Evolutionary conservation across 441 rosid genomes (phyloP).

Genomic region (Croton laevigatus): DNA sequence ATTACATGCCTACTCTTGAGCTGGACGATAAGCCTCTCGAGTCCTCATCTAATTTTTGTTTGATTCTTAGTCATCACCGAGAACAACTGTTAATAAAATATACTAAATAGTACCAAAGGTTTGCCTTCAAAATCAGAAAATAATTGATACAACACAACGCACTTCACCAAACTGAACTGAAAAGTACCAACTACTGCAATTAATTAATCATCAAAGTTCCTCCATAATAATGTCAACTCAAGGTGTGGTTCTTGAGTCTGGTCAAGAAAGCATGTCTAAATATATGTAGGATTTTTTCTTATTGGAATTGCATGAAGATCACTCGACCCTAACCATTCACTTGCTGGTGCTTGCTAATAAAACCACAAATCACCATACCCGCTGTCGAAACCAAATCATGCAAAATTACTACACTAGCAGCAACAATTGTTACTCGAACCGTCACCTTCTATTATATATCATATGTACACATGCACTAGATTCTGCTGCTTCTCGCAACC

Average conservation of each 20-base stretch:
- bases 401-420: not conserved
- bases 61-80: not conserved
- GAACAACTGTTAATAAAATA: not conserved
- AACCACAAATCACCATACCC: not conserved
- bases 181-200: not conserved
- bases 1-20: not conserved
- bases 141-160: not conserved
- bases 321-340: not conserved
- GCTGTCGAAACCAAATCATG: not conserved
- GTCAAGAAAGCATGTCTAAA: too few relatives aligned
- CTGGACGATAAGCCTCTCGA: not conserved
- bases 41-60: too few relatives aligned
- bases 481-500: not conserved
- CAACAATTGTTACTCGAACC: not conserved
- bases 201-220: not conserved
- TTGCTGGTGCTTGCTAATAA: not conserved
- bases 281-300: too few relatives aligned
- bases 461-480: slow-evolving; percentile 12
- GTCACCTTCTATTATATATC: slow-evolving; percentile 2
- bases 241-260: not conserved
- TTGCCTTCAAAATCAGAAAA: not conserved
- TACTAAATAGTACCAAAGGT: not conserved
- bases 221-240: not conserved
- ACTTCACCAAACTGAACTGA: not conserved
- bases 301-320: not conserved